Base-by-base conservation (phyloP, 805 yeast species). In the Cyberlindnera nakhonratchasimensis region DNA sequence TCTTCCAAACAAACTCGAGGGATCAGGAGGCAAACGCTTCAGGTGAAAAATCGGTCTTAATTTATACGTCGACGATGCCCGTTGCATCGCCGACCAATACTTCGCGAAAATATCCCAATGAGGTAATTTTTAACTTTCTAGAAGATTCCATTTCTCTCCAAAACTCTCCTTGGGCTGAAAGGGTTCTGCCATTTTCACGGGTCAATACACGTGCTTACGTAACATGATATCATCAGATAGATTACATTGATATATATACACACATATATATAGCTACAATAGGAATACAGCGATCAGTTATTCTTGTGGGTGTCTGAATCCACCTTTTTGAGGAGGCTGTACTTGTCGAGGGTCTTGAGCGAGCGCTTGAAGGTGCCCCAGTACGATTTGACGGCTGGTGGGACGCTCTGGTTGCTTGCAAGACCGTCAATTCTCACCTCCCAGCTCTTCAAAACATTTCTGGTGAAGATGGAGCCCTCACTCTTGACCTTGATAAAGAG, bases 401-500 rank as follows among this genome's bases (percentile, higher is more conserved):
- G 82, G 16, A 79, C 66, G n/a, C 67, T 53, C 32, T 82, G 75
- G 42, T 77, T 74, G 30, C 70, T 59, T 31, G 79, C 65, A 14
- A 79, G 43, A 16, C 82, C 79, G 59, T 82, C 85, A 37, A 76
- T 52, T 52, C 82, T 70, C 36, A 84, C 80, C 63, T 86, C 95
- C 69, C 82, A 69, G 39, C 72, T 69, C 66, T 83, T 79, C 59
- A 87, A 69, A 24, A 79, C 80, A 48, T 75, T 68, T 64, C 86
- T 81, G 42, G 88, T 82, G 67, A 79, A 80, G 23, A 77, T 69
- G 3, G 93, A 83, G 52, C 79, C 80, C 59, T 87, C 95, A 59
- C 71, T 86, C 63, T 96, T 78, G 43, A 83, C 63, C 63, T 86
- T 86, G 64, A 88, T 71, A 67, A 90, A 90, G 11, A 77, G 43